These are phyloP conservation scores for Castanea sativa DNA, from an alignment of 306 rosid species.

Conservation along the genomic window DNA sequence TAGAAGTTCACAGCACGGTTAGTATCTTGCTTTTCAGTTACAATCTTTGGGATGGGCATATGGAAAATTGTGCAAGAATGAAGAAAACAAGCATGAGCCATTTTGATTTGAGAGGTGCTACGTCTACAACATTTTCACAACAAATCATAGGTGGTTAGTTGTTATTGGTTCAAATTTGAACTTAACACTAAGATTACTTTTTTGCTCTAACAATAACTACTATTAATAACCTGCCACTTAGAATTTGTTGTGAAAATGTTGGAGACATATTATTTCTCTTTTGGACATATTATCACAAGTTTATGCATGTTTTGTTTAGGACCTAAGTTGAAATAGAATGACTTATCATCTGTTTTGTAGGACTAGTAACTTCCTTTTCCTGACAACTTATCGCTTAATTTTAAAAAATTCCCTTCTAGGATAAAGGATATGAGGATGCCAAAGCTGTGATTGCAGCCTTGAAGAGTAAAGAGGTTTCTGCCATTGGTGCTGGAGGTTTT, in stretches of 20 bases:
- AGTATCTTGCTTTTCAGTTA: conserved; percentile 10
- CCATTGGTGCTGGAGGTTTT: conserved; percentile 67
- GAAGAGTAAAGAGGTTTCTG: conserved; percentile 47
- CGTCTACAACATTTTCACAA: too few relatives aligned
- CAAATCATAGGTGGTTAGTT: too few relatives aligned
- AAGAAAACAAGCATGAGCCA: not conserved
- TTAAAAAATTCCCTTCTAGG: conserved; percentile 24
- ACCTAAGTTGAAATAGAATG: not conserved
- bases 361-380: not conserved
- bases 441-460: conserved; percentile 50
- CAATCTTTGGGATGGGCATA: not conserved
- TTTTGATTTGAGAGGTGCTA: too few relatives aligned
- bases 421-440: conserved; percentile 47
- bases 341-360: not conserved
- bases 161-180: too few relatives aligned
- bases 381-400: not conserved
- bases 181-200: too few relatives aligned
- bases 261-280: too few relatives aligned
- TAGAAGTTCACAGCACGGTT: conserved; percentile 42
- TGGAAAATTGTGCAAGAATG: not conserved
- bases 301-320: not conserved
- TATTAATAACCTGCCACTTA: too few relatives aligned
- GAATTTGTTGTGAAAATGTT: too few relatives aligned
- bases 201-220: too few relatives aligned
- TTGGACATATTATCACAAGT: not conserved